Evolutionary conservation across 441 rosid species (phyloP), one percentile per base, ranked within the genome.

Genomic region (Gossypium davidsonii): DNA sequence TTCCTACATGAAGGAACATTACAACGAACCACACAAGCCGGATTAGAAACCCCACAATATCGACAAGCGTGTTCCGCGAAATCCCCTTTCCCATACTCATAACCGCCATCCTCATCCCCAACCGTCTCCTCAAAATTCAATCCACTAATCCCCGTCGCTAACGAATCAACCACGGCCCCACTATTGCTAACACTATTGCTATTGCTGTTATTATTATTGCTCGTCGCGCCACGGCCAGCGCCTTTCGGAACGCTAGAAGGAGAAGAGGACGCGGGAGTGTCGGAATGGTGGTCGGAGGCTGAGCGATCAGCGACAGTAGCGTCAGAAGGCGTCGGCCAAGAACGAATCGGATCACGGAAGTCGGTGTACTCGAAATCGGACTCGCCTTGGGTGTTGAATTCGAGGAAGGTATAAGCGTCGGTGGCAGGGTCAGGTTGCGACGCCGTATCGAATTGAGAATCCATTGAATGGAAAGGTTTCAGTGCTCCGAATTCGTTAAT

Each of bases 1-100:
- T 96, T 96, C 72, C 99, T 83, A 77, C 99, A 96, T 0, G 99
- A 96, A 15, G 99, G 94, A 73, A 93, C 98, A 78, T 96, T 96
- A 67, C 99, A 96, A 80, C 98, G 84, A 44, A 89, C 99, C 34
- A 96, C 99, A 66, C 99, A 96, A 1, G 99, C 93, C 1, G 99
- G 98, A 73, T 96, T 96, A 9, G 99, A 89, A 75, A 93, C 97
- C 56, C 99, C 99, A 70, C 99, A 96, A 78, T 96, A 96, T 79
- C 89, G 84, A 77, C 99, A 96, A 0, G 99, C 97, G 67, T 93
- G 97, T 85, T 96, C 99, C 10, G 89, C 91, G 76, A 90, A 90
- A 85, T 89, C 88, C 53, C 88, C 91, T 81, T 89, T 87, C 14
- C 93, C 94, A 70, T 80, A 90, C 69, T 90, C 97, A 31, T 86